phyloP scores from a whole-genome alignment of 1,284 basidiomycete genomes.

The Gymnopus androsaceus region DNA sequence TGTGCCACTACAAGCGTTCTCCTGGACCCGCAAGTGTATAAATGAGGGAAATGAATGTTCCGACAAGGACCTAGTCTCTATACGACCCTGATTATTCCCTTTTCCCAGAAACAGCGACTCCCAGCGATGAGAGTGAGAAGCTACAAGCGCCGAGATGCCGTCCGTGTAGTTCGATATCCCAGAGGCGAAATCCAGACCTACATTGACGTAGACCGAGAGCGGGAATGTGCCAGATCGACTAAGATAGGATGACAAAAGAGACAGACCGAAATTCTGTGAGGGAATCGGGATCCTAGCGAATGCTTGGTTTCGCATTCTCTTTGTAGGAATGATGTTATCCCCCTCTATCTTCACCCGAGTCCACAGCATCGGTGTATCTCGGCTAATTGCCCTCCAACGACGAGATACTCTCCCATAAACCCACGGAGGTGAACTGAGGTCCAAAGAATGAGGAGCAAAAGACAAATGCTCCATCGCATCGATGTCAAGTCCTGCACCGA shows the following conservation, averaged over 20 bases:
- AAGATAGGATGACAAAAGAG: not conserved
- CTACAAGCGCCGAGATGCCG: not conserved
- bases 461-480: not conserved
- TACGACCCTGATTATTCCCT: not conserved
- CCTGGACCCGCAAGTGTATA: not conserved
- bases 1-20: not conserved
- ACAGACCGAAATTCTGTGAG: not conserved
- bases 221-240: not conserved
- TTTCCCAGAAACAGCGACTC: not conserved
- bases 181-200: not conserved
- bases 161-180: not conserved
- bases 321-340: not conserved
- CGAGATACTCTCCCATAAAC: conserved; percentile 46
- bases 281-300: not conserved
- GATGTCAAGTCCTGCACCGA: not conserved
- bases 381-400: conserved; percentile 51
- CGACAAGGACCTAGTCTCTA: not conserved
- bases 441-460: not conserved
- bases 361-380: conserved; percentile 52
- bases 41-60: not conserved
- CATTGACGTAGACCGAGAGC: not conserved
- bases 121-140: not conserved
- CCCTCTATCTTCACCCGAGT: conserved; percentile 36
- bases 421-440: conserved; percentile 29
- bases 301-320: too few relatives aligned